Percentiles rank a stretch among this genome's conserved stretches.
Conservation (phyloP, 768 basidiomycete genomes). For the Chalciporus chontae region DNA sequence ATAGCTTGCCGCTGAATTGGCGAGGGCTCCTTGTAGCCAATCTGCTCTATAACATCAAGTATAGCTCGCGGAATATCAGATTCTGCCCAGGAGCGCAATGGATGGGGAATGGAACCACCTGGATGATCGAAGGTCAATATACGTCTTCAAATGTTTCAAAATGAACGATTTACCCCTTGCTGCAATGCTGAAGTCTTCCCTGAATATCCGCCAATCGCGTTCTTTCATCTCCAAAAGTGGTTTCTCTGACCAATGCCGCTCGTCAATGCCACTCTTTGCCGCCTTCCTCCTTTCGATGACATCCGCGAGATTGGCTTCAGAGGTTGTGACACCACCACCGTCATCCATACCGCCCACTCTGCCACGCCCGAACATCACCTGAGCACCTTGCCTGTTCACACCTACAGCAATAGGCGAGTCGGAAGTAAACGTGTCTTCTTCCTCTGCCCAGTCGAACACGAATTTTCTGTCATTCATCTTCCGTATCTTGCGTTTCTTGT, state of each 20-base stretch:
- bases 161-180: slow-evolving; percentile 62
- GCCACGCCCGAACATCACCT: slow-evolving; percentile 86
- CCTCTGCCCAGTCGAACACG: slow-evolving; percentile 98
- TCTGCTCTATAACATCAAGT: slow-evolving; percentile 78
- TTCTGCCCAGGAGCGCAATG: slow-evolving; percentile 89
- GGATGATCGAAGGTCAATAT: slow-evolving; percentile 4
- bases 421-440: slow-evolving; percentile 87
- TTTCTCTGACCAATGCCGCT: slow-evolving; percentile 98
- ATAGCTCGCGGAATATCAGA: slow-evolving; percentile 77
- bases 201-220: slow-evolving; percentile 97
- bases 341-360: slow-evolving; percentile 87
- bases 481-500: slow-evolving; percentile 90
- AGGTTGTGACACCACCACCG: slow-evolving; percentile 40
- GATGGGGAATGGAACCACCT: slow-evolving; percentile 94
- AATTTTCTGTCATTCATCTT: slow-evolving; percentile 97
- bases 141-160: not conserved
- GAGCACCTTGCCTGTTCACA: slow-evolving; percentile 72
- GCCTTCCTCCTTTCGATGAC: slow-evolving; percentile 80
- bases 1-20: slow-evolving; percentile 98
- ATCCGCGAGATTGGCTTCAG: slow-evolving; percentile 66
- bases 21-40: slow-evolving; percentile 97
- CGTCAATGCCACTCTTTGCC: slow-evolving; percentile 79
- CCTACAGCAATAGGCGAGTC: slow-evolving; percentile 74
- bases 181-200: slow-evolving; percentile 97
- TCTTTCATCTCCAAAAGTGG: slow-evolving; percentile 89